Evolutionary conservation across 352 stramenopile genomes (phyloP).

Genomic region (Phytophthora uliginosa): DNA sequence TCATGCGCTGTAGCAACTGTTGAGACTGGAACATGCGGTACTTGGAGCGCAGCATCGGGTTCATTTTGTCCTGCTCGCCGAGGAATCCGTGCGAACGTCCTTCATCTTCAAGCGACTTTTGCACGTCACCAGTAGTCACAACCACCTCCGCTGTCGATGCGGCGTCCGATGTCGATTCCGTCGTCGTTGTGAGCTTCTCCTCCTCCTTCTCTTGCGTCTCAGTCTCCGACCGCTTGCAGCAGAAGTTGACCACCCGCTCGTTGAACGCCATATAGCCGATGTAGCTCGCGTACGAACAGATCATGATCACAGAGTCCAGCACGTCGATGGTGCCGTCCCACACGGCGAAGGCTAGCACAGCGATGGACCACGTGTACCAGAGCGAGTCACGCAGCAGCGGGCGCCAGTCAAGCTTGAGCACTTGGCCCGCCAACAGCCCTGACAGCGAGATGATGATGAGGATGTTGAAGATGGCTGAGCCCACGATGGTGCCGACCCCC

Average conservation of each 20-base stretch:
- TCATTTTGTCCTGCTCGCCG: slow-evolving; percentile 51
- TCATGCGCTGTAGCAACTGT: slow-evolving; percentile 34
- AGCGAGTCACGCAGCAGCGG: slow-evolving; percentile 84
- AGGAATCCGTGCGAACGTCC: slow-evolving; percentile 38
- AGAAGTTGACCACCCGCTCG: slow-evolving; percentile 60
- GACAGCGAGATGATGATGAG: slow-evolving; percentile 90
- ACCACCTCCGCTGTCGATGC: slow-evolving; percentile 21
- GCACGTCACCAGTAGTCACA: slow-evolving; percentile 18
- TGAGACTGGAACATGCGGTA: slow-evolving; percentile 81
- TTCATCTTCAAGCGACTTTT: slow-evolving; percentile 21
- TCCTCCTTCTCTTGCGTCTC: slow-evolving; percentile 22
- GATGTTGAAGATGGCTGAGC: slow-evolving; percentile 91
- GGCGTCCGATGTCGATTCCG: background rate
- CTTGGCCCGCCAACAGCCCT: slow-evolving; percentile 67
- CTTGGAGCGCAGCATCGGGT: slow-evolving; percentile 73
- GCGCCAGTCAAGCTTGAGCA: slow-evolving; percentile 79
- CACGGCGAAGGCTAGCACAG: slow-evolving; percentile 64
- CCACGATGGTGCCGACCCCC: slow-evolving; percentile 88
- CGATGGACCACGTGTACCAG: slow-evolving; percentile 79
- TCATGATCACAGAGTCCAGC: slow-evolving; percentile 70
- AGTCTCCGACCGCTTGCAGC: slow-evolving; percentile 60
- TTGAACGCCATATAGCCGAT: slow-evolving; percentile 84
- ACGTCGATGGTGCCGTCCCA: slow-evolving; percentile 70
- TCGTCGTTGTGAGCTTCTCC: slow-evolving; percentile 10
- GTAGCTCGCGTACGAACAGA: slow-evolving; percentile 78